These are phyloP conservation scores for Penicillium antarcticum DNA, from an alignment of 495 filamentous ascomycete genomes.

Conservation along the genomic window DNA sequence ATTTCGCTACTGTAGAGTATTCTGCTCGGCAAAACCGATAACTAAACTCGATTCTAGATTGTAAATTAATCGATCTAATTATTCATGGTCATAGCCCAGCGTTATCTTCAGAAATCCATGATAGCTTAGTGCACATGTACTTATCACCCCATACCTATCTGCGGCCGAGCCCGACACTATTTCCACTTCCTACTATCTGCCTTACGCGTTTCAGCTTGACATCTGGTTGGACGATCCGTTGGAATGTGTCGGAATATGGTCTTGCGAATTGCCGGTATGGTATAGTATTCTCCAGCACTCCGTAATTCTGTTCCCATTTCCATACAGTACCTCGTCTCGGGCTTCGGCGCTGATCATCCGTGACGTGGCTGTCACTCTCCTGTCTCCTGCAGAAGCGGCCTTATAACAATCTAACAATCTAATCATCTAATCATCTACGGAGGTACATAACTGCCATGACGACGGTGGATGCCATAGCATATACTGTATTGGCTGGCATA, in stretches of 20 bases:
- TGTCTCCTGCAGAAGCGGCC: too few species aligned
- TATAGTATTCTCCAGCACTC: too few species aligned
- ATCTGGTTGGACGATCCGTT: neutral
- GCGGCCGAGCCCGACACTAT: neutral
- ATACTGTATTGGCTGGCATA: neutral
- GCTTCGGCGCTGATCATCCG: neutral
- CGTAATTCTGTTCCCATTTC: neutral
- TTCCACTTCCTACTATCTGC: neutral
- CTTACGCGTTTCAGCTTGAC: neutral
- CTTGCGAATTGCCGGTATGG: too few species aligned
- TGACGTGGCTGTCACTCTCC: constrained; percentile 1
- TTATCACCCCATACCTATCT: neutral
- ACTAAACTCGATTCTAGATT: too few species aligned
- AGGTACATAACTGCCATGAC: neutral
- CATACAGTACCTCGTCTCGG: neutral
- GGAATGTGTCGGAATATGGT: neutral
- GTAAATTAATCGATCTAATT: neutral
- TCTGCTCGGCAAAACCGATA: too few species aligned
- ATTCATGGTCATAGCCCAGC: neutral
- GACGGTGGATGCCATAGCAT: neutral
- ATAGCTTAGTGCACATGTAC: neutral
- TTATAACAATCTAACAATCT: too few species aligned
- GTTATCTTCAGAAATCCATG: neutral
- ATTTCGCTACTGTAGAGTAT: too few species aligned
- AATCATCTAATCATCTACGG: too few species aligned